These are phyloP conservation scores for Tillandsia leiboldiana DNA, from an alignment of 176 grass and related monocot genomes.

Conservation along the genomic window DNA sequence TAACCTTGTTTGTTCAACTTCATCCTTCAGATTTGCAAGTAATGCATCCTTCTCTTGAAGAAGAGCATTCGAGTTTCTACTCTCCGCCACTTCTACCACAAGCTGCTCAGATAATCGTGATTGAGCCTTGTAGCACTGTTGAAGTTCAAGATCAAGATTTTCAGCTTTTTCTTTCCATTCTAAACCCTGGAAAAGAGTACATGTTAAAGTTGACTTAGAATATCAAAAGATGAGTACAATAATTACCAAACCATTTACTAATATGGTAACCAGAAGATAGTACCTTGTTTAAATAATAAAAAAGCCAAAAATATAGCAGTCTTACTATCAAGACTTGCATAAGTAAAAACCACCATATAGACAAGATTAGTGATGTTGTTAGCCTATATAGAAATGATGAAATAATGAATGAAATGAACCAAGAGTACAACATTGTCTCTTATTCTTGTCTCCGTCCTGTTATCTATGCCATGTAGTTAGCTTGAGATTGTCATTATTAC, in stretches of 20 bases:
- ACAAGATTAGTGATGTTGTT: too few relatives aligned
- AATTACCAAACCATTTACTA: not conserved
- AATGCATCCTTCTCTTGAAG: constrained; percentile 66
- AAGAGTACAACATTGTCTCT: too few relatives aligned
- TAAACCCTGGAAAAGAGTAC: constrained; percentile 35
- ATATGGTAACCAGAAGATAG: too few relatives aligned
- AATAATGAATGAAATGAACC: too few relatives aligned
- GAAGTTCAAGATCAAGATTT: constrained; percentile 66
- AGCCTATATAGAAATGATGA: too few relatives aligned
- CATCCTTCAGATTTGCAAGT: constrained; percentile 41
- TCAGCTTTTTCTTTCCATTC: constrained; percentile 97
- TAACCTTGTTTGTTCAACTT: constrained; percentile 63
- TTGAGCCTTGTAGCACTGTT: constrained; percentile 89
- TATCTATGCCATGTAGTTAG: too few relatives aligned
- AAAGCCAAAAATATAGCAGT: too few relatives aligned
- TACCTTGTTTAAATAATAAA: too few relatives aligned
- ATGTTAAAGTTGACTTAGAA: constrained; percentile 7
- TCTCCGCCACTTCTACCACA: constrained; percentile 55
- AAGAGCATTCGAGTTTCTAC: constrained; percentile 46
- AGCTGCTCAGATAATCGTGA: constrained; percentile 66
- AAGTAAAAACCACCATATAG: too few relatives aligned
- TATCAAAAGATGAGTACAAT: not conserved
- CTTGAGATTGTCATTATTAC: too few relatives aligned
- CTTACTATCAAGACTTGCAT: too few relatives aligned
- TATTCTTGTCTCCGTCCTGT: too few relatives aligned